phyloP scores from a whole-genome alignment of 2,329 filamentous ascomycete genomes.

The Cladosporium sp. region DNA sequence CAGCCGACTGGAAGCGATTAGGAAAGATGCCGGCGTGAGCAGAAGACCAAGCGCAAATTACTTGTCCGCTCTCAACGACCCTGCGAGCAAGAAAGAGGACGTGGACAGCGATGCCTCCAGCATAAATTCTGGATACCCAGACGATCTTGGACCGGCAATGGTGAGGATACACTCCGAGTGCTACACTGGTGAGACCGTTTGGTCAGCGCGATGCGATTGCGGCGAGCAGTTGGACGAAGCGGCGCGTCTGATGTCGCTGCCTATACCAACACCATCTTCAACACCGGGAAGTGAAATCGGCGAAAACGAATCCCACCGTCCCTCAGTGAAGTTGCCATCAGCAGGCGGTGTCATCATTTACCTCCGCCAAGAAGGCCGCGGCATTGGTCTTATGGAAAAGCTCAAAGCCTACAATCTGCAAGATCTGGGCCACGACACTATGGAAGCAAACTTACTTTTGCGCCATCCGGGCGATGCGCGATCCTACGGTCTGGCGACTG shows the following conservation, averaged over 20 bases:
- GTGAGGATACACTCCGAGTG: slow-evolving; percentile 97
- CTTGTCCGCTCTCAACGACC: slow-evolving; percentile 19
- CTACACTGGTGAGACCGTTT: slow-evolving; percentile 97
- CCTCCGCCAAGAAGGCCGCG: slow-evolving; percentile 88
- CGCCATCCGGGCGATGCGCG: slow-evolving; percentile 91
- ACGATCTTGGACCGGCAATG: slow-evolving; percentile 56
- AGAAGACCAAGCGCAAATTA: slow-evolving; percentile 18
- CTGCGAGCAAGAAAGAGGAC: slow-evolving; percentile 16
- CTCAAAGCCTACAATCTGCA: slow-evolving; percentile 97
- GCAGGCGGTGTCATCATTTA: slow-evolving; percentile 90
- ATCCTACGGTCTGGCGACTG: slow-evolving; percentile 93
- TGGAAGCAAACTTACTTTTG: slow-evolving; percentile 87
- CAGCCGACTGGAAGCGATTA: slow-evolving; percentile 59
- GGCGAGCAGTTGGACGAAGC: slow-evolving; percentile 97
- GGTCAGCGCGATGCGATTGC: slow-evolving; percentile 96
- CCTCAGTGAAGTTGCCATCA: slow-evolving; percentile 32
- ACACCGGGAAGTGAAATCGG: slow-evolving; percentile 24
- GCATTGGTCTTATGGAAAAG: slow-evolving; percentile 92
- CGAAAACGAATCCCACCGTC: slow-evolving; percentile 11
- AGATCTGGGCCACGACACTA: slow-evolving; percentile 94
- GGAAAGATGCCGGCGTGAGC: slow-evolving; percentile 35
- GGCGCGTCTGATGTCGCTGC: slow-evolving; percentile 73
- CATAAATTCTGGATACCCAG: slow-evolving; percentile 23
- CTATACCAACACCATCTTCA: slow-evolving; percentile 24
- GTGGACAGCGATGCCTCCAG: slow-evolving; percentile 21